Evolutionary conservation across 345 rosid genomes (phyloP).

Genomic region (Salix koriyanagi): DNA sequence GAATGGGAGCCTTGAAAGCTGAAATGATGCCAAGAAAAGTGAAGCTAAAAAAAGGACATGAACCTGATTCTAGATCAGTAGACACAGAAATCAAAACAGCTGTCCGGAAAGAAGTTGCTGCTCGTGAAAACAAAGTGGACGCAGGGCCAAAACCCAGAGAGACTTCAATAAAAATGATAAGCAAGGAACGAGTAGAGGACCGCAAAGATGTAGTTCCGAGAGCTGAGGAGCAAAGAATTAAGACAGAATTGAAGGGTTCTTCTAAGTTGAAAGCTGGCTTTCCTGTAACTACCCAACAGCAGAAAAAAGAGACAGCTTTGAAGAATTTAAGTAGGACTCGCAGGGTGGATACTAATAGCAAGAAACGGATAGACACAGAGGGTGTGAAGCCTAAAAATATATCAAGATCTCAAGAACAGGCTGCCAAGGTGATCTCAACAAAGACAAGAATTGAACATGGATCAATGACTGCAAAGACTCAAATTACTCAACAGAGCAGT

Average conservation of each 20-base stretch:
- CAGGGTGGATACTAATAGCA: constrained; percentile 26
- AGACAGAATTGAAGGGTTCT: constrained; percentile 26
- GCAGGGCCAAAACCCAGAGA: constrained; percentile 26
- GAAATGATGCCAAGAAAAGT: constrained; percentile 26
- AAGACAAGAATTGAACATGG: constrained; percentile 32
- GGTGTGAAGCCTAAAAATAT: constrained; percentile 35
- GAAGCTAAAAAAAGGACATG: constrained; percentile 33
- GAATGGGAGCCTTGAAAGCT: constrained; percentile 14
- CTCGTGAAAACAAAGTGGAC: constrained; percentile 3
- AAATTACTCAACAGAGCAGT: constrained; percentile 8
- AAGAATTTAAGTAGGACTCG: constrained; percentile 29
- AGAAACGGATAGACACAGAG: constrained; percentile 33
- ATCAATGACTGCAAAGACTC: constrained; percentile 25
- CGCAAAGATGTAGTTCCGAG: constrained; percentile 16
- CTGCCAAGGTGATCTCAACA: constrained; percentile 21
- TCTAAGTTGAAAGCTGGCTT: constrained; percentile 30
- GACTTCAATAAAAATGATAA: constrained; percentile 21
- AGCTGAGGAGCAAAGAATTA: constrained; percentile 35
- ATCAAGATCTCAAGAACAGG: constrained; percentile 34
- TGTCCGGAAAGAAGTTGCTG: constrained; percentile 27
- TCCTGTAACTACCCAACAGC: constrained; percentile 20
- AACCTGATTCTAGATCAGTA: constrained; percentile 18
- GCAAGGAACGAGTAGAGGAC: constrained; percentile 32
- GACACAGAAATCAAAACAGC: constrained; percentile 29
- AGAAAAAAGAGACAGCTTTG: constrained; percentile 25